phyloP scores from a whole-genome alignment of 495 filamentous ascomycete genomes.

The Oidiodendron maius region DNA sequence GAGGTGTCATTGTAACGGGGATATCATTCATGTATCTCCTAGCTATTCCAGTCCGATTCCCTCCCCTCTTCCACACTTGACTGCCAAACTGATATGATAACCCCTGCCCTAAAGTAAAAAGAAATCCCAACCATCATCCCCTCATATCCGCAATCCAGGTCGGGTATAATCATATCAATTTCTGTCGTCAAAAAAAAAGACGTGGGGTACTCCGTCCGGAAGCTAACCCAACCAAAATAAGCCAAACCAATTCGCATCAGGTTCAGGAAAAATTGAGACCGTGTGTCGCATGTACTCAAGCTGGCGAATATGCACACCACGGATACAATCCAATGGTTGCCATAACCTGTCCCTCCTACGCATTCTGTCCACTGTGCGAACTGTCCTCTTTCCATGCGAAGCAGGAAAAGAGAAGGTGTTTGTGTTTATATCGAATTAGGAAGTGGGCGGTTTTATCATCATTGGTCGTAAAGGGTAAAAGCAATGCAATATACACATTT shows the following conservation, averaged over 20 bases:
- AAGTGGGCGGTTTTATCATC: slow-evolving; percentile 21
- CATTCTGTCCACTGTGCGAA: neutral
- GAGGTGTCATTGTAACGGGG: neutral
- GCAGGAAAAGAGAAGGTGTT: slow-evolving; percentile 11
- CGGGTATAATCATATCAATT: slow-evolving; percentile 22
- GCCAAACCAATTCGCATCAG: slow-evolving; percentile 4
- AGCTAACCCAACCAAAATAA: slow-evolving; percentile 8
- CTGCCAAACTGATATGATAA: neutral
- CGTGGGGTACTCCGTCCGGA: neutral
- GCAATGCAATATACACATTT: slow-evolving; percentile 26
- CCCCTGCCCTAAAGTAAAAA: slow-evolving; percentile 5
- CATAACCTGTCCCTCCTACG: slow-evolving; percentile 1
- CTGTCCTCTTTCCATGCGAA: slow-evolving; percentile 1
- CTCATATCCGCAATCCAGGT: slow-evolving; percentile 25
- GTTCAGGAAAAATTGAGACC: slow-evolving; percentile 13
- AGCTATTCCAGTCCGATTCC: neutral
- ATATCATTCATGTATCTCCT: neutral
- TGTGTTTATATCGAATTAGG: slow-evolving; percentile 20
- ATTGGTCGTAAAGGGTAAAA: slow-evolving; percentile 23
- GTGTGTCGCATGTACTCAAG: slow-evolving; percentile 15
- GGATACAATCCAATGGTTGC: slow-evolving; percentile 22
- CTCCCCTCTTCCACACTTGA: neutral
- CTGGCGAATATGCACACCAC: slow-evolving; percentile 10
- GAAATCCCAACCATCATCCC: slow-evolving; percentile 15
- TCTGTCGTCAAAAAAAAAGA: slow-evolving; percentile 6